Evolutionary conservation across 2,329 filamentous ascomycete species (phyloP), one percentile per base, ranked within the genome.

Genomic region (Periglandula ipomoeae): DNA sequence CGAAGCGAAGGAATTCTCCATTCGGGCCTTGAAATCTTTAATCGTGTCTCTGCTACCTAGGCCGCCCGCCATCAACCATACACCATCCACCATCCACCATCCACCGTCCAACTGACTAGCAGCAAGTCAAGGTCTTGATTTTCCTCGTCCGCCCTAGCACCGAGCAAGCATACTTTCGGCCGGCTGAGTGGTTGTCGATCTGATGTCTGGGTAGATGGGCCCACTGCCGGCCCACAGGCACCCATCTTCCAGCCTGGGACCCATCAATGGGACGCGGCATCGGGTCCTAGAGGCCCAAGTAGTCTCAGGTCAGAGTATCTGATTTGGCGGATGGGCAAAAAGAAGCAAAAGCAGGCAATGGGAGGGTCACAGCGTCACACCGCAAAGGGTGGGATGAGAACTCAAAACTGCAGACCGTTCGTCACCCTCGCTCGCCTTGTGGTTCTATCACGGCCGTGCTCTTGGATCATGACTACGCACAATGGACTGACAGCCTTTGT

Each of bases 151-250:
- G 4, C n/a, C 26, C 26, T 24, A n/a, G n/a, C 24, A 41, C 43
- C 43, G n/a, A 24, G 44, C 44, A 37, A 35, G 27, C 44, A 48
- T 44, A 34, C 15, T 27, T 35, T 48, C 46, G 40, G 32, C 30
- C 15, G 39, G 46, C 39, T 27, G 41, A 48, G 38, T 48, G 39
- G 46, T 39, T 43, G 38, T 27, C 40, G 47, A 48, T 48, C 47
- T 32, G 40, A 44, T 44, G 23, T 41, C n/a, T 41, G 11, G 10
- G 47, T 48, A 40, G 47, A 22, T 32, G 23, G 39, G 22, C 13
- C 26, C 10, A 20, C 23, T 26, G 20, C 32, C 27, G 40, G 30
- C 15, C 10, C 10, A 10, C 30, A 11, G 30, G 30, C n/a, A n/a
- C n/a, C n/a, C n/a, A n/a, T n/a, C n/a, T n/a, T 10, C 30, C 15